phyloP scores from a whole-genome alignment of 768 basidiomycete genomes.

The Pholiota conissans region DNA sequence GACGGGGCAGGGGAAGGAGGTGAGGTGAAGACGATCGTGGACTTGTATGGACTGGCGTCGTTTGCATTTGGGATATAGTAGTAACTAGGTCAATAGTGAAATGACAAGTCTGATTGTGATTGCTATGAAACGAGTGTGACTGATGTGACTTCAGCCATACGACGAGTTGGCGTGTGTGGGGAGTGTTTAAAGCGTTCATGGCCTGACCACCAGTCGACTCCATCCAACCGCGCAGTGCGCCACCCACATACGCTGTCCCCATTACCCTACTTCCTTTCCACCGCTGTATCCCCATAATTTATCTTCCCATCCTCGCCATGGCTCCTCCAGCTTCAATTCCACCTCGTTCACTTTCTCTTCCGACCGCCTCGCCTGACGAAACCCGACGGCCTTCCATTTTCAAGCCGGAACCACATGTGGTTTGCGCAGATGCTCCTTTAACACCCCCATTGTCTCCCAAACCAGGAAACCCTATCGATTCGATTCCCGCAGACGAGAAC shows the following conservation, averaged over 20 bases:
- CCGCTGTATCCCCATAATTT: slow-evolving; percentile 11
- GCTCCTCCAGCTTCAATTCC: slow-evolving; percentile 20
- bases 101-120: slow-evolving; percentile 9
- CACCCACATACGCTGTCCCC: not conserved
- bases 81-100: not conserved
- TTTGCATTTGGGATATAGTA: slow-evolving; percentile 60
- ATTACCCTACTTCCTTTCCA: not conserved
- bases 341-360: slow-evolving; percentile 33
- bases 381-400: slow-evolving; percentile 23
- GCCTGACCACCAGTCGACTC: slow-evolving; percentile 1
- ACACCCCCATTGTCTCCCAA: slow-evolving; percentile 64
- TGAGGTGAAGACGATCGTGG: slow-evolving; percentile 46
- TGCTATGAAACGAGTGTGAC: slow-evolving; percentile 14
- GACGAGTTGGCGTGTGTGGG: not conserved
- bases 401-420: slow-evolving; percentile 37
- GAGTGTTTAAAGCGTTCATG: slow-evolving; percentile 1
- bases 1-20: slow-evolving; percentile 70
- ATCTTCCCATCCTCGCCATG: slow-evolving; percentile 18
- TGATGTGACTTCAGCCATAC: slow-evolving; percentile 11
- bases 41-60: slow-evolving; percentile 60
- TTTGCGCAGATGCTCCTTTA: slow-evolving; percentile 58
- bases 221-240: slow-evolving; percentile 9
- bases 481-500: slow-evolving; percentile 11
- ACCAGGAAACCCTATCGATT: slow-evolving; percentile 34
- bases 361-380: slow-evolving; percentile 23